Evolutionary conservation across 2,329 filamentous ascomycete species (phyloP).

Genomic region (Colletotrichum navitas): DNA sequence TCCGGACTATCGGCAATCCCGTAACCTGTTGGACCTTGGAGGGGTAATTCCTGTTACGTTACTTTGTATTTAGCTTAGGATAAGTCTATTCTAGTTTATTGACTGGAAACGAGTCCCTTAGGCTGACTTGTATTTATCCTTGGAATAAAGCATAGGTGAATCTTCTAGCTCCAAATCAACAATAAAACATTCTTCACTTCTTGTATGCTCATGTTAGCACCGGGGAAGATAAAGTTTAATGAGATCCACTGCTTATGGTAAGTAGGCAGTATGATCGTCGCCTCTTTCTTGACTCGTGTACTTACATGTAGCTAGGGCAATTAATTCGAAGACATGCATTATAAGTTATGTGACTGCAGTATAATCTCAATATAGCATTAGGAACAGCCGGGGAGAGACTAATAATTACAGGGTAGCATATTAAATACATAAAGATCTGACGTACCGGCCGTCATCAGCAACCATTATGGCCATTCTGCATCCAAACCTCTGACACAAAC

Average conservation of each 20-base stretch:
- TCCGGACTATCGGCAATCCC: background rate
- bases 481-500: background rate
- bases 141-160: background rate
- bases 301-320: background rate
- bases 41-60: background rate
- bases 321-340: no score
- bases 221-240: background rate
- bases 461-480: background rate
- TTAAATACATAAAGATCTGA: background rate
- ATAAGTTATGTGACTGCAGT: background rate
- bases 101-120: background rate
- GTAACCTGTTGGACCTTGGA: background rate
- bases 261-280: background rate
- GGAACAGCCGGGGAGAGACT: background rate
- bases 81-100: background rate
- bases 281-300: background rate
- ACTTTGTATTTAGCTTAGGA: background rate
- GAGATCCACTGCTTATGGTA: no score
- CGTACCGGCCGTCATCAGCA: background rate
- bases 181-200: no score
- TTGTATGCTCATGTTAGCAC: background rate
- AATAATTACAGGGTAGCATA: no score
- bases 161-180: background rate
- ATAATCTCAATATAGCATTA: background rate
- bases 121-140: background rate